Base-by-base conservation (phyloP, 768 basidiomycete species). In the Paxillus ammoniavirescens region DNA sequence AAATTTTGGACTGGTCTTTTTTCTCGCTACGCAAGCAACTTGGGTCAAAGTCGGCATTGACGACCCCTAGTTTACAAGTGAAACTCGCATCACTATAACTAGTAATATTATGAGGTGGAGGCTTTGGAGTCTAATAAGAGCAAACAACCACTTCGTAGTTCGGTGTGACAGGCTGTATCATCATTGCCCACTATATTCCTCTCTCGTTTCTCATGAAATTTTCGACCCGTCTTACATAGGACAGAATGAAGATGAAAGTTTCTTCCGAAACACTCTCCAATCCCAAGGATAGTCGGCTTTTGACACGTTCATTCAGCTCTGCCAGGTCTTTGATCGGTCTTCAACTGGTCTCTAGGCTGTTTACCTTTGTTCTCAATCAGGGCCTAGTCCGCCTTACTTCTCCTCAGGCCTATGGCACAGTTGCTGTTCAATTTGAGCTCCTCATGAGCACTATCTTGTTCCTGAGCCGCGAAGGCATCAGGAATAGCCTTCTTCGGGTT, bases 371-470 rank as follows among this genome's bases (percentile, higher is more conserved):
- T 5, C 78, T 99, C 23, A 98, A 98, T 71, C 95, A 97, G 69
- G 81, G 83, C 0, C 78, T 98, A 12, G 77, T 98, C 38, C 85
- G 93, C 1, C 77, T 94, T 28, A 86, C 89, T 2, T 86, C 92
- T 0, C 94, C 95, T 1, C 81, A 82, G 33, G 88, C 87, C 13
- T 95, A 92, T 65, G 89, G 96, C 9, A 93, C 91, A 0, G 93
- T 92, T 14, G 83, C 93, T 0, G 89, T 99, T 56, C 95, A 97
- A 63, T 93, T 98, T 70, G 97, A 98, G 67, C 82, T 98, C 26
- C 65, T 98, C 23, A 79, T 91, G 43, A 91, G 87, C 60, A 93
- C 93, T 10, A 90, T 95, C 62, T 77, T 98, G 42, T 98, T 98
- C 69, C 77, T 98, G 8, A 87, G 88, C 33, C 79, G 97, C n/a